Conservation (phyloP, 164 flowering plant species). For the Kingdonia uniflora region DNA sequence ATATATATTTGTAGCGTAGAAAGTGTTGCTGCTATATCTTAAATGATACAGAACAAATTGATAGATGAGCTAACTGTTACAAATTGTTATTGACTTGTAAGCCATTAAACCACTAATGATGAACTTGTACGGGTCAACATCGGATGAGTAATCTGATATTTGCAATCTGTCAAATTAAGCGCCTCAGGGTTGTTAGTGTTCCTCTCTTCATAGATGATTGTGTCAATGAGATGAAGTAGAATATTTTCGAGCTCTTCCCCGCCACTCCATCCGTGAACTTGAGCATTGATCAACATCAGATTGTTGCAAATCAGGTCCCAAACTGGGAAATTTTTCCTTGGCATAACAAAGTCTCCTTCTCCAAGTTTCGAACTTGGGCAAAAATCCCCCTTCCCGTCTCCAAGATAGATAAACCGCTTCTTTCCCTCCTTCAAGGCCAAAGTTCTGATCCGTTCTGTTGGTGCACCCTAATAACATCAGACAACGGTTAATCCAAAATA, state of each 20-base stretch:
- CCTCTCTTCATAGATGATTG: conserved; percentile 5
- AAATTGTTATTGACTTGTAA: too few species aligned
- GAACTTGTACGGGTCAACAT: too few species aligned
- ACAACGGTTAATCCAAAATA: neutral
- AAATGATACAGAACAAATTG: too few species aligned
- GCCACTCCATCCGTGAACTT: conserved; percentile 58
- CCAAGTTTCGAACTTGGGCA: conserved; percentile 64
- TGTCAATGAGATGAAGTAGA: conserved; percentile 32
- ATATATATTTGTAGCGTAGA: too few species aligned
- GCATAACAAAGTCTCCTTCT: conserved; percentile 66
- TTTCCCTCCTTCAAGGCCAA: conserved; percentile 15
- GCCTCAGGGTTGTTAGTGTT: neutral
- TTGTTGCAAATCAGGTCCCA: conserved; percentile 35
- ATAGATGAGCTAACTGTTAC: too few species aligned
- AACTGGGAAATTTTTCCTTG: conserved; percentile 61
- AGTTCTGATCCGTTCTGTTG: conserved; percentile 38
- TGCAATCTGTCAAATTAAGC: too few species aligned
- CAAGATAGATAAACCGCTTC: conserved; percentile 49
- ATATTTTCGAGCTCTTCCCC: conserved; percentile 52
- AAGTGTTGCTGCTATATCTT: too few species aligned
- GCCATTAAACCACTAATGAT: too few species aligned
- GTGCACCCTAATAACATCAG: conserved; percentile 46
- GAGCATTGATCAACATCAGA: conserved; percentile 38
- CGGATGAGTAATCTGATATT: too few species aligned
- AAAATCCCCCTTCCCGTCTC: conserved; percentile 74